Conservation (phyloP, 2,329 filamentous ascomycete genomes). For the Xylariaceae sp. region DNA sequence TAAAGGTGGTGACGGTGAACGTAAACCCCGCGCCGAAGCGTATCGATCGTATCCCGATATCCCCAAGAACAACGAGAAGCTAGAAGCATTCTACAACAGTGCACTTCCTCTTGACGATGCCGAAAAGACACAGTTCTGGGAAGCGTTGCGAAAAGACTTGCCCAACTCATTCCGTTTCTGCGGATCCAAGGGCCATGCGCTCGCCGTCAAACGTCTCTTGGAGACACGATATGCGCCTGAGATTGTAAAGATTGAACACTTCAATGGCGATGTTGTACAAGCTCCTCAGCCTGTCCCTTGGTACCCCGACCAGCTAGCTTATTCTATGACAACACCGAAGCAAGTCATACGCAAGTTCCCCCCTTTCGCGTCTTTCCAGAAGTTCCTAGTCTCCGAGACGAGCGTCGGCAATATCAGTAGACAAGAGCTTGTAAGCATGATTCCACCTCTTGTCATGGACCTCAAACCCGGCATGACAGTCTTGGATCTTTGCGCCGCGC, state of each 20-base stretch:
- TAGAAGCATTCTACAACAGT: slow-evolving; percentile 86
- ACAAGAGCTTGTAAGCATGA: slow-evolving; percentile 99
- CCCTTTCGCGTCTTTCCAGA: slow-evolving; percentile 94
- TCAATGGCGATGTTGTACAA: slow-evolving; percentile 81
- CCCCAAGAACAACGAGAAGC: slow-evolving; percentile 79
- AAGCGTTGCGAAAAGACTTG: slow-evolving; percentile 79
- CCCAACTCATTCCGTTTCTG: slow-evolving; percentile 98
- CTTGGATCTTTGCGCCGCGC: slow-evolving; percentile 93
- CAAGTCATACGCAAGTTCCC: slow-evolving; percentile 92
- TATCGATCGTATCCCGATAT: slow-evolving; percentile 64
- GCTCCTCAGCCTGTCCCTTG: slow-evolving; percentile 83
- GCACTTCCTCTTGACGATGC: slow-evolving; percentile 77
- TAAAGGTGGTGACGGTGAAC: slow-evolving; percentile 37
- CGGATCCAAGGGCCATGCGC: slow-evolving; percentile 93
- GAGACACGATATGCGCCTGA: slow-evolving; percentile 89
- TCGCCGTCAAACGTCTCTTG: slow-evolving; percentile 87
- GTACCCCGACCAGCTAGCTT: slow-evolving; percentile 95
- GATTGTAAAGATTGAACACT: slow-evolving; percentile 82
- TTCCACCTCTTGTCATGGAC: slow-evolving; percentile 92
- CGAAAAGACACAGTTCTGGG: slow-evolving; percentile 85
- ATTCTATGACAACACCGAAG: slow-evolving; percentile 98
- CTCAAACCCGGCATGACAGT: slow-evolving; percentile 90
- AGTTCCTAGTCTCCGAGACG: slow-evolving; percentile 96
- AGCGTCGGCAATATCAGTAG: slow-evolving; percentile 96
- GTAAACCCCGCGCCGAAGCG: slow-evolving; percentile 38